phyloP scores from a whole-genome alignment of 352 stramenopile genomes.

The Phytophthora capsici region DNA sequence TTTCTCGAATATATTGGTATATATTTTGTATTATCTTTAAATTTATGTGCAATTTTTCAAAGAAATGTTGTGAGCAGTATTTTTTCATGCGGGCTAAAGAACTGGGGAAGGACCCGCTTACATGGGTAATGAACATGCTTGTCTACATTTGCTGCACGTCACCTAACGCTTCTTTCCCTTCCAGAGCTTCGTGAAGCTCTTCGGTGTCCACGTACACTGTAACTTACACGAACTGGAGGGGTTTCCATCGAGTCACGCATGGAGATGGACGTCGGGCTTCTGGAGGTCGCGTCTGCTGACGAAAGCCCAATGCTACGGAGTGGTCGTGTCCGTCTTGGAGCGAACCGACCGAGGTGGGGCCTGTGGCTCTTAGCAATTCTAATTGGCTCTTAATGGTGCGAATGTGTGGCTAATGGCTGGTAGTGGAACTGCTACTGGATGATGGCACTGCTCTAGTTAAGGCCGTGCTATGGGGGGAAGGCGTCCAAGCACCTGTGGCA shows the following conservation, averaged over 20 bases:
- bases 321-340: slow-evolving; percentile 64
- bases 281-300: slow-evolving; percentile 55
- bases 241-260: slow-evolving; percentile 65
- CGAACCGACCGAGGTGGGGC: slow-evolving; percentile 60
- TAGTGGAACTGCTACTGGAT: slow-evolving; percentile 79
- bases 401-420: neutral
- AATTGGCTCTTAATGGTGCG: neutral
- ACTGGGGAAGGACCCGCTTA: no score
- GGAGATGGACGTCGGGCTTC: slow-evolving; percentile 35
- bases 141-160: no score
- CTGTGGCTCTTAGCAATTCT: neutral
- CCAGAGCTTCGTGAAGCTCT: slow-evolving; percentile 75
- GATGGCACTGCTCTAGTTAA: slow-evolving; percentile 74
- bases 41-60: no score
- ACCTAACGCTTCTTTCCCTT: no score
- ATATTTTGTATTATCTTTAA: no score
- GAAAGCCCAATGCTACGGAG: slow-evolving; percentile 69
- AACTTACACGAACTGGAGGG: slow-evolving; percentile 55
- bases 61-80: no score
- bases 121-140: no score
- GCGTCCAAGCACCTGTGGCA: slow-evolving; percentile 3
- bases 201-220: slow-evolving; percentile 50
- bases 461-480: slow-evolving; percentile 54
- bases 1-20: no score
- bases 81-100: no score